Evolutionary conservation across 2,329 filamentous ascomycete species (phyloP).

Genomic region (Trichoderma sp.): DNA sequence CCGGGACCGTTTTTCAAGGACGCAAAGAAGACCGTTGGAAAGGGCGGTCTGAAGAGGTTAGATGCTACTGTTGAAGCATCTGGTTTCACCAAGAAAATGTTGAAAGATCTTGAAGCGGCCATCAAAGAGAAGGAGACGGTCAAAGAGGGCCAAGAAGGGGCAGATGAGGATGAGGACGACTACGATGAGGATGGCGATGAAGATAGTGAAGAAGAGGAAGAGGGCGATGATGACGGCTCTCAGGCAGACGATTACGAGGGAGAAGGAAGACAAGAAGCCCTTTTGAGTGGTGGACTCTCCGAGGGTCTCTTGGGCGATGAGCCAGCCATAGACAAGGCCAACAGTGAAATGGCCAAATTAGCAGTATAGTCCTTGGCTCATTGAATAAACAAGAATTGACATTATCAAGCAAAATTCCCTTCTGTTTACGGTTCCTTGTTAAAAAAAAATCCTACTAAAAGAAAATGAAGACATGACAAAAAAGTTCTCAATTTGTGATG

Average conservation of each 20-base stretch:
- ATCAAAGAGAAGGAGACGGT: slow-evolving; percentile 71
- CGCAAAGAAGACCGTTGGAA: slow-evolving; percentile 69
- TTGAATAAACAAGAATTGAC: background rate
- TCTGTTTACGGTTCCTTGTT: background rate
- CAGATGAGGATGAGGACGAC: slow-evolving; percentile 30
- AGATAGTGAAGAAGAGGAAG: slow-evolving; percentile 26
- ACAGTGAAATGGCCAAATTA: slow-evolving; percentile 31
- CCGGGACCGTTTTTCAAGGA: slow-evolving; percentile 83
- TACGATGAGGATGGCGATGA: slow-evolving; percentile 30
- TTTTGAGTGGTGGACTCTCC: background rate
- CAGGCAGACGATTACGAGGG: background rate
- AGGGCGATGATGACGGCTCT: slow-evolving; percentile 20
- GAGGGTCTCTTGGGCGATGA: background rate
- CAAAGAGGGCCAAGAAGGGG: slow-evolving; percentile 34
- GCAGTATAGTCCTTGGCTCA: slow-evolving; percentile 25
- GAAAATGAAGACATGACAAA: background rate
- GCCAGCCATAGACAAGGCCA: slow-evolving; percentile 22
- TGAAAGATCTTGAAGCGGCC: slow-evolving; percentile 87
- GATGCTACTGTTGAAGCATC: slow-evolving; percentile 89
- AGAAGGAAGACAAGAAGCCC: background rate
- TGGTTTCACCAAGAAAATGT: slow-evolving; percentile 95
- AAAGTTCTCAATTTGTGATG: background rate
- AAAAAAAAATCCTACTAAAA: background rate
- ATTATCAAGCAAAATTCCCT: background rate
- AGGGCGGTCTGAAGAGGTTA: slow-evolving; percentile 64